phyloP scores from a whole-genome alignment of 192 early-diverging fungal species.

The Kappamyces sp. region DNA sequence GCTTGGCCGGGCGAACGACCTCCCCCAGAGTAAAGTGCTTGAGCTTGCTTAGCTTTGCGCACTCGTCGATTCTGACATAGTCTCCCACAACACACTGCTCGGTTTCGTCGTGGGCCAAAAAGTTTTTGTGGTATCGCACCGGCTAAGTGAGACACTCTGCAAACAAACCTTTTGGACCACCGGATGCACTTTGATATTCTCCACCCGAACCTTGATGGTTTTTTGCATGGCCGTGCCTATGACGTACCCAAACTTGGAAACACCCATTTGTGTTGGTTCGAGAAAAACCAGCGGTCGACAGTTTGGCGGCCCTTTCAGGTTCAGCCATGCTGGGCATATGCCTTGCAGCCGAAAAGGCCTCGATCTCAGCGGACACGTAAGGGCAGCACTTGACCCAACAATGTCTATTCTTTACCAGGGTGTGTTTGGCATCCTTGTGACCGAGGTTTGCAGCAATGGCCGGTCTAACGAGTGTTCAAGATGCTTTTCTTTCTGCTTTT shows the following conservation, averaged over 20 bases:
- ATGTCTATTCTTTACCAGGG: constrained; percentile 31
- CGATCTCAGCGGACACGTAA: no score
- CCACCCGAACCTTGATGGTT: constrained; percentile 85
- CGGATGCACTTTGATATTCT: constrained; percentile 68
- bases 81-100: constrained; percentile 80
- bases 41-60: constrained; percentile 75
- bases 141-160: constrained; percentile 42
- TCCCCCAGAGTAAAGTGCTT: constrained; percentile 88
- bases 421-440: constrained; percentile 23
- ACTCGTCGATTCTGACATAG: constrained; percentile 85
- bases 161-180: constrained; percentile 73
- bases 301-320: no score
- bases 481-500: constrained; percentile 25
- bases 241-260: constrained; percentile 61
- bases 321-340: no score
- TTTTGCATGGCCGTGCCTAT: constrained; percentile 82
- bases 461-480: constrained; percentile 11
- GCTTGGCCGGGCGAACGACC: constrained; percentile 44
- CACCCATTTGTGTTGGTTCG: neutral
- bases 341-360: no score
- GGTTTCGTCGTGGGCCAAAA: constrained; percentile 80
- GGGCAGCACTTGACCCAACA: neutral
- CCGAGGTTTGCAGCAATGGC: constrained; percentile 16
- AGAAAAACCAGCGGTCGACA: neutral
- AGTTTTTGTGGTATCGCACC: constrained; percentile 76